Evolutionary conservation across 1,284 basidiomycete species (phyloP).

Genomic region (Heterobasidion annosum): DNA sequence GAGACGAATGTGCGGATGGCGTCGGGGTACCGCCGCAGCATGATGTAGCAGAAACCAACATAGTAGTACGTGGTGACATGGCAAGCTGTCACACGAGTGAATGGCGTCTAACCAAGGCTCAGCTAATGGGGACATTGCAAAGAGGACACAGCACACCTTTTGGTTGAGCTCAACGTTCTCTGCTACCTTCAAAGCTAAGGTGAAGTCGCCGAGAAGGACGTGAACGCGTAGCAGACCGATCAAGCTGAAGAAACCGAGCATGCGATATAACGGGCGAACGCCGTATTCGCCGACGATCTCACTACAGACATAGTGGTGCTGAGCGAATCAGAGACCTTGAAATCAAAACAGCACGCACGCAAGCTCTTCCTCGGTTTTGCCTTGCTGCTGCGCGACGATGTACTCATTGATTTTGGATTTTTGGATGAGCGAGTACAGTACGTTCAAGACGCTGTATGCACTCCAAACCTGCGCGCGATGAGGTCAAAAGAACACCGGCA

Average conservation of each 20-base stretch:
- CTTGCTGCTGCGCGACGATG: slow-evolving; percentile 74
- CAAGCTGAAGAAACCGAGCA: slow-evolving; percentile 97
- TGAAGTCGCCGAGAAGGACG: slow-evolving; percentile 94
- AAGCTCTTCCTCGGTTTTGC: slow-evolving; percentile 76
- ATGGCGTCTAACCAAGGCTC: slow-evolving; percentile 46
- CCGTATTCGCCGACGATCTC: slow-evolving; percentile 92
- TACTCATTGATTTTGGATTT: slow-evolving; percentile 95
- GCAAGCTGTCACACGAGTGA: slow-evolving; percentile 88
- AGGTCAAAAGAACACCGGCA: slow-evolving; percentile 1
- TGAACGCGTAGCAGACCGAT: slow-evolving; percentile 94
- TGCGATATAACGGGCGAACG: slow-evolving; percentile 81
- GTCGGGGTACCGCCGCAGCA: slow-evolving; percentile 90
- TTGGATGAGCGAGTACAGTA: slow-evolving; percentile 96
- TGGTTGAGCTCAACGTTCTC: slow-evolving; percentile 88
- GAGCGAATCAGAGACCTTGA: background rate
- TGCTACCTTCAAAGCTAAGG: slow-evolving; percentile 91
- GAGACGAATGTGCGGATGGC: slow-evolving; percentile 91
- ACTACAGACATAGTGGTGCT: slow-evolving; percentile 26
- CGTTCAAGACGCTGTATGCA: slow-evolving; percentile 95
- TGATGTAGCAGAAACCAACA: slow-evolving; percentile 94
- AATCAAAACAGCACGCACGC: slow-evolving; percentile 41
- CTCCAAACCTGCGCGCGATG: slow-evolving; percentile 69
- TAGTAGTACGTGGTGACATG: slow-evolving; percentile 95
- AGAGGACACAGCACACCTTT: slow-evolving; percentile 38
- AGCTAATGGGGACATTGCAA: background rate